phyloP scores from a whole-genome alignment of 2,329 filamentous ascomycete genomes.

The Fusarium ambrosium region DNA sequence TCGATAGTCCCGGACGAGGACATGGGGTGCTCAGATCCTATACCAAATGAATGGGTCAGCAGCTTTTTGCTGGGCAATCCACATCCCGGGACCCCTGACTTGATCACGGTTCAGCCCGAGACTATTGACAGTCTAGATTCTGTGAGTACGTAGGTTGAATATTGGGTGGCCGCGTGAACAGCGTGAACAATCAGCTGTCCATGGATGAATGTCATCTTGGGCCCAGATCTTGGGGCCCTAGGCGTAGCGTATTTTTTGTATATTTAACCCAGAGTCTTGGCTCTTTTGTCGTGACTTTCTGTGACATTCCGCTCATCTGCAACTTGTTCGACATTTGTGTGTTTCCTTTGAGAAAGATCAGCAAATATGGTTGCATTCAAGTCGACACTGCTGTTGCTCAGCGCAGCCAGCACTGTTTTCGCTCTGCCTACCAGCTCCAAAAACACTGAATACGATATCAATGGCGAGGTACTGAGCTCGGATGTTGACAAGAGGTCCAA shows the following conservation, averaged over 20 bases:
- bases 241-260: not conserved
- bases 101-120: not conserved
- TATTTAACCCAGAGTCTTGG: not conserved
- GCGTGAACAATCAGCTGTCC: not conserved
- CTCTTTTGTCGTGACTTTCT: not conserved
- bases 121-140: not conserved
- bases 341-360: not conserved
- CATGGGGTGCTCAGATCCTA: not conserved
- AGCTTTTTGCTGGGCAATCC: not conserved
- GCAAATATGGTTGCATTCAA: not conserved
- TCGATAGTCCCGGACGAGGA: not conserved
- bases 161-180: not conserved
- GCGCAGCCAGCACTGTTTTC: not conserved
- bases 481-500: not conserved
- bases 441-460: not conserved
- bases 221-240: not conserved
- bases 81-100: not conserved
- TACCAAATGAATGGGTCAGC: not conserved
- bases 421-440: not conserved
- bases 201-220: not conserved
- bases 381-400: not conserved
- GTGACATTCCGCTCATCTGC: not conserved
- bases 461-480: not conserved
- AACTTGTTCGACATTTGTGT: not conserved
- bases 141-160: not conserved